Conservation (phyloP, 805 yeast genomes). For the Osmozyma mogii region DNA sequence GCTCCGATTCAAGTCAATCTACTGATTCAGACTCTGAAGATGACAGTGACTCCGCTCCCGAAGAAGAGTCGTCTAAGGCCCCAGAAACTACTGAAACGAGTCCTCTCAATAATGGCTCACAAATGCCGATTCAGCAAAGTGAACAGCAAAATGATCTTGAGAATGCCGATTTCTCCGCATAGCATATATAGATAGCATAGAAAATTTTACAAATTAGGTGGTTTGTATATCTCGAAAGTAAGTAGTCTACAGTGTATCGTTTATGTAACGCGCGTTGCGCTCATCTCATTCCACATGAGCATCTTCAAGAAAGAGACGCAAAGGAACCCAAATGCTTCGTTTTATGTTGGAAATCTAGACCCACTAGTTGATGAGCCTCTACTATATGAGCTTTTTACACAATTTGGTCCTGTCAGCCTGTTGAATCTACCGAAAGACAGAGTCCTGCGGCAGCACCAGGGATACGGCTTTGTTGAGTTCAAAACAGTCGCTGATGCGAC, state of each 20-base stretch:
- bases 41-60: conserved; percentile 10
- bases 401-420: conserved; percentile 69
- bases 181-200: background rate
- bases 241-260: background rate
- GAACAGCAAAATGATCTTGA: background rate
- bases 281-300: conserved; percentile 14
- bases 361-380: conserved; percentile 62
- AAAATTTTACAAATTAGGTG: background rate
- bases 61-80: conserved; percentile 4
- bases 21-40: conserved; percentile 5
- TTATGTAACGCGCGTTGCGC: conserved; percentile 2
- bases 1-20: conserved; percentile 3
- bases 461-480: conserved; percentile 83
- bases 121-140: background rate
- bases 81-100: conserved; percentile 1
- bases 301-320: conserved; percentile 37
- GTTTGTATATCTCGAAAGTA: background rate
- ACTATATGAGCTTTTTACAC: conserved; percentile 75
- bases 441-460: conserved; percentile 63
- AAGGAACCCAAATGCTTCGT: conserved; percentile 52
- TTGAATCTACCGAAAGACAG: conserved; percentile 77
- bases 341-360: conserved; percentile 80
- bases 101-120: background rate
- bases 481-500: conserved; percentile 52
- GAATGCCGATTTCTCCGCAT: background rate